These are phyloP conservation scores for Didymella pinodella DNA, from an alignment of 2,329 filamentous ascomycete genomes.

Conservation along the genomic window DNA sequence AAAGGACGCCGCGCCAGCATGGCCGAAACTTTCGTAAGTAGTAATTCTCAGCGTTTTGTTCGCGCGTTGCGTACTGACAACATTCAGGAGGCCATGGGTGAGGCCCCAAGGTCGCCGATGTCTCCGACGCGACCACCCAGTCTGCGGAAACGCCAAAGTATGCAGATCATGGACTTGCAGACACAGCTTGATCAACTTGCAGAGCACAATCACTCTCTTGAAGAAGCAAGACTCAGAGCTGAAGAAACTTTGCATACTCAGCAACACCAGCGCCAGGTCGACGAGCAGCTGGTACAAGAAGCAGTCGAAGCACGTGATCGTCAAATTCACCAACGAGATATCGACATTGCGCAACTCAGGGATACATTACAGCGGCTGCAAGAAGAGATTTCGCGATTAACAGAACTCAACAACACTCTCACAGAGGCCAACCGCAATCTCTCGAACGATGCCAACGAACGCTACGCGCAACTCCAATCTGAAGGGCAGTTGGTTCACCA, in stretches of 20 bases:
- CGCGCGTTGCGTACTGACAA: constrained; percentile 34
- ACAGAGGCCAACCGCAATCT: constrained; percentile 79
- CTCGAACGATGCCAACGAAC: constrained; percentile 75
- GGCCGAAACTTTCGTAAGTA: constrained; percentile 92
- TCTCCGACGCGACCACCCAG: constrained; percentile 94
- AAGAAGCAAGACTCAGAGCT: constrained; percentile 73
- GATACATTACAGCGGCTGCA: constrained; percentile 81
- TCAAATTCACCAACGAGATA: constrained; percentile 80
- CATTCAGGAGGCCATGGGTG: constrained; percentile 87
- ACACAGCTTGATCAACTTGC: constrained; percentile 81
- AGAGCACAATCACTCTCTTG: constrained; percentile 82
- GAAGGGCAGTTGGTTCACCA: constrained; percentile 65
- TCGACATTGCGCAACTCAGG: constrained; percentile 83
- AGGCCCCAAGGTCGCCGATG: constrained; percentile 85
- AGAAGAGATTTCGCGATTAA: constrained; percentile 80
- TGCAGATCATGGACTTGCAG: constrained; percentile 93
- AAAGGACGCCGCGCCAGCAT: constrained; percentile 82
- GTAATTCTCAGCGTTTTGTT: constrained; percentile 15
- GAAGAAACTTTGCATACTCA: constrained; percentile 69
- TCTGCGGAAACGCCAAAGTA: constrained; percentile 95
- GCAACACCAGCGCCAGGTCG: constrained; percentile 62
- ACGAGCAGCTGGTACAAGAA: constrained; percentile 58
- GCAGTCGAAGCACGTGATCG: constrained; percentile 70
- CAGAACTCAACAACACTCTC: constrained; percentile 82
- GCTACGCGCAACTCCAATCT: constrained; percentile 71